Percentiles rank a stretch among this genome's conserved stretches.
Conservation (phyloP, 225 moss, liverwort and hornwort species). For the Physcomitrellopsis africana region DNA sequence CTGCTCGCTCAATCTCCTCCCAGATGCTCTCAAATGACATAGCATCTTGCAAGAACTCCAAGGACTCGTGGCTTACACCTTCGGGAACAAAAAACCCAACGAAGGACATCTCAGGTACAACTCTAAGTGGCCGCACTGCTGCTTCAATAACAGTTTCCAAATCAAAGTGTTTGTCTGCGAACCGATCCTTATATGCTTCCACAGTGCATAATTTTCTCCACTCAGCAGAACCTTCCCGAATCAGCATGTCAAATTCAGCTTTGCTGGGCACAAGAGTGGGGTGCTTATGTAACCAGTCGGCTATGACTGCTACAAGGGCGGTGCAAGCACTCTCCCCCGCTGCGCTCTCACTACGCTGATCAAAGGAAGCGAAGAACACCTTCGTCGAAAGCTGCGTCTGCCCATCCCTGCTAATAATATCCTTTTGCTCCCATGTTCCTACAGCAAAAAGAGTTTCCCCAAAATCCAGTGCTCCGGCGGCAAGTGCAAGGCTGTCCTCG, state of each 20-base stretch:
- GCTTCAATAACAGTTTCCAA: conserved; percentile 90
- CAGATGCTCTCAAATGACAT: conserved; percentile 90
- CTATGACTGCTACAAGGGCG: conserved; percentile 91
- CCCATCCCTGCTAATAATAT: conserved; percentile 81
- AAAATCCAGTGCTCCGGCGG: conserved; percentile 74
- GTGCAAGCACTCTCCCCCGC: conserved; percentile 98
- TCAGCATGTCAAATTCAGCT: conserved; percentile 98
- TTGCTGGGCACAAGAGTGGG: conserved; percentile 91
- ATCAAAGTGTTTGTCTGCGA: conserved; percentile 94
- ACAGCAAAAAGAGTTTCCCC: conserved; percentile 90
- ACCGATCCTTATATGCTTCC: conserved; percentile 80
- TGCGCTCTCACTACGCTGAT: conserved; percentile 99
- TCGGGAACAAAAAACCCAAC: conserved; percentile 90
- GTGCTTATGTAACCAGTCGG: conserved; percentile 94
- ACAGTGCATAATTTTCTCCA: conserved; percentile 96
- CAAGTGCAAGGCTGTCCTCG: conserved; percentile 44
- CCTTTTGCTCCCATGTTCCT: conserved; percentile 93
- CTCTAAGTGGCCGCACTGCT: conserved; percentile 77
- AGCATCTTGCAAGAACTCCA: conserved; percentile 74
- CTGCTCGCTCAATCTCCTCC: conserved; percentile 82
- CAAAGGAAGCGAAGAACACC: conserved; percentile 94
- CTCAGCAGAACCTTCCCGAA: conserved; percentile 93
- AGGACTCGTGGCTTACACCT: conserved; percentile 69
- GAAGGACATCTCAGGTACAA: conserved; percentile 73
- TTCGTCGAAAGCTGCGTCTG: conserved; percentile 75